Evolutionary conservation across 2,329 filamentous ascomycete species (phyloP).

Genomic region (Colletotrichum lentis): DNA sequence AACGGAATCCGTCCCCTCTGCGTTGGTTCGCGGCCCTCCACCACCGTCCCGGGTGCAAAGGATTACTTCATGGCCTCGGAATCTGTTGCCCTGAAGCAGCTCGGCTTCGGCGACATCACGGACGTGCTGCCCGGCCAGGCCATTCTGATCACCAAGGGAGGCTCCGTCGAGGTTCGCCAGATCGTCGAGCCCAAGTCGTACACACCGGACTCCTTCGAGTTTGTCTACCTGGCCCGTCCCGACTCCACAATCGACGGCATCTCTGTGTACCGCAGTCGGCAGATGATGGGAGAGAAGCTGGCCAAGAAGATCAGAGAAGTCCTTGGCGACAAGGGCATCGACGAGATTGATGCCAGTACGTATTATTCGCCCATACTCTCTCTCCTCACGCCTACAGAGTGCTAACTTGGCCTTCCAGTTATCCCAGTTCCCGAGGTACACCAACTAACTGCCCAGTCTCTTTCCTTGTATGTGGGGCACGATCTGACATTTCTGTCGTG

Average conservation of each 20-base stretch:
- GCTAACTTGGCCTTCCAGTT: too few species aligned
- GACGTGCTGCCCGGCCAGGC: conserved; percentile 86
- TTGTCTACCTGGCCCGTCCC: conserved; percentile 81
- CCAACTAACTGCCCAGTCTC: too few species aligned
- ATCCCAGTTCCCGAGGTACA: too few species aligned
- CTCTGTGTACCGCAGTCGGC: conserved; percentile 81
- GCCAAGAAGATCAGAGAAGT: conserved; percentile 75
- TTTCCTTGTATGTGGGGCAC: too few species aligned
- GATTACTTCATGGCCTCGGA: conserved; percentile 95
- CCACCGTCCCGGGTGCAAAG: conserved; percentile 66
- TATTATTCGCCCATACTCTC: too few species aligned
- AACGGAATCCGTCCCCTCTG: conserved; percentile 47
- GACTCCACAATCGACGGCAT: conserved; percentile 88
- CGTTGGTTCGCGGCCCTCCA: conserved; percentile 76
- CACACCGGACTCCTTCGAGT: conserved; percentile 82
- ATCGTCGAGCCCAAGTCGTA: conserved; percentile 74
- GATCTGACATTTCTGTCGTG: too few species aligned
- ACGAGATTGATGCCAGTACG: conserved; percentile 71
- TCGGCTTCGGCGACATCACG: conserved; percentile 78
- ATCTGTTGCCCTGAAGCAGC: conserved; percentile 81
- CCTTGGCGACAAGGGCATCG: conserved; percentile 73
- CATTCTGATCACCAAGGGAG: conserved; percentile 83
- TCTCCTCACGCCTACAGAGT: too few species aligned
- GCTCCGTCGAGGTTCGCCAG: conserved; percentile 76
- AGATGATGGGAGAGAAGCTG: conserved; percentile 86